These are phyloP conservation scores for Atractiella rhizophila DNA, from an alignment of 768 basidiomycete genomes.

Conservation along the genomic window DNA sequence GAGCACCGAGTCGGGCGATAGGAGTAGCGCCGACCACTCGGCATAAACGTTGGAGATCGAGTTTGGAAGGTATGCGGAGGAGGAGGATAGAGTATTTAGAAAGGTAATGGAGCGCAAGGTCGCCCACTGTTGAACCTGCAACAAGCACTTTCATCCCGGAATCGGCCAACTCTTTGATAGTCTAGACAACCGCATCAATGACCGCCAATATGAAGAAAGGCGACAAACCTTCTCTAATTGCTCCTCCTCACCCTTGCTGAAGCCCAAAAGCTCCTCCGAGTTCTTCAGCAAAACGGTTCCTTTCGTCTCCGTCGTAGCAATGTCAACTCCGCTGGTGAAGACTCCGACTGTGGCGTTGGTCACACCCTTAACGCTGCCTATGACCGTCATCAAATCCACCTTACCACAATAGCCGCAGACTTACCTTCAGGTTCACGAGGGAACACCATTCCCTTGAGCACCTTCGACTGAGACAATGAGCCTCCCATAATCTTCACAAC, in stretches of 20 bases:
- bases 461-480: constrained; percentile 51
- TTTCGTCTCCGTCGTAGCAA: constrained; percentile 93
- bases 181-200: no score
- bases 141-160: constrained; percentile 83
- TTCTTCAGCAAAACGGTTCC: constrained; percentile 89
- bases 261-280: constrained; percentile 90
- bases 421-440: constrained; percentile 88
- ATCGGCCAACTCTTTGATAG: constrained; percentile 90
- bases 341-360: constrained; percentile 77
- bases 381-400: no score
- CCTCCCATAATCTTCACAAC: constrained; percentile 99
- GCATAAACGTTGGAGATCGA: constrained; percentile 78
- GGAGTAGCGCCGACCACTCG: constrained; percentile 91
- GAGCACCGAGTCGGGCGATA: constrained; percentile 79
- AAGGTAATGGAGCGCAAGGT: constrained; percentile 89
- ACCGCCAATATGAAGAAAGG: no score
- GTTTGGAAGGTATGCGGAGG: constrained; percentile 90
- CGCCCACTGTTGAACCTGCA: constrained; percentile 75
- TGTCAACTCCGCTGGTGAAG: constrained; percentile 74
- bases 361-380: constrained; percentile 53
- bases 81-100: constrained; percentile 81
- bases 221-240: constrained; percentile 75
- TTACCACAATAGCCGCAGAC: no score
- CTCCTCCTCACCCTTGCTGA: constrained; percentile 83
- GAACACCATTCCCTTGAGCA: constrained; percentile 95